These are phyloP conservation scores for Pulveroboletus sp. DNA, from an alignment of 768 basidiomycete genomes.

Conservation along the genomic window DNA sequence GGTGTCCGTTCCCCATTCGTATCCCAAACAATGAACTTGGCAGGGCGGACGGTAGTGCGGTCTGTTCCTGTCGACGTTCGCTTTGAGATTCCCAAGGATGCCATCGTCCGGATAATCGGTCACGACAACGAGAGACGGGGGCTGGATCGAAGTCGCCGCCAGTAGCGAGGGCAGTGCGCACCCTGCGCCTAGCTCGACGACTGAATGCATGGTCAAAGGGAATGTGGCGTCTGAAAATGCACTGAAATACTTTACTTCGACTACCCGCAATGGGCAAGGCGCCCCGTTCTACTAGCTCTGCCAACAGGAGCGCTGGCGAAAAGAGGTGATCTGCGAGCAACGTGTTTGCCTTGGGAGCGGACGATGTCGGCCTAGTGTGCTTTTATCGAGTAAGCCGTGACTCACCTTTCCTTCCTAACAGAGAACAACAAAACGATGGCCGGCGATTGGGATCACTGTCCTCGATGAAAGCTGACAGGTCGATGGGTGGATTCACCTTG, in stretches of 20 bases:
- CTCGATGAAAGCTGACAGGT: constrained; percentile 1
- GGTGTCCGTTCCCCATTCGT: constrained; percentile 62
- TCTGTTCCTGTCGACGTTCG: constrained; percentile 52
- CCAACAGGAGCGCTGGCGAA: constrained; percentile 62
- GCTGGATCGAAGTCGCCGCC: constrained; percentile 39
- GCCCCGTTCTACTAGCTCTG: constrained; percentile 59
- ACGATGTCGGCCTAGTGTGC: background rate
- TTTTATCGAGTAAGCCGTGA: constrained; percentile 11
- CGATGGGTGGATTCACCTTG: constrained; percentile 40
- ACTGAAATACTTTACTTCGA: constrained; percentile 35
- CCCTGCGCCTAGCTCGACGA: constrained; percentile 71
- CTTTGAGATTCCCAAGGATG: constrained; percentile 53
- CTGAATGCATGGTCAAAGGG: constrained; percentile 30
- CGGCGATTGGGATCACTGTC: background rate
- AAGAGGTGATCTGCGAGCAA: constrained; percentile 72
- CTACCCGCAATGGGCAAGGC: constrained; percentile 40
- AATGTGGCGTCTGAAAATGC: background rate
- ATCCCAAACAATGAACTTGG: constrained; percentile 43
- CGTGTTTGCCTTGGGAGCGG: constrained; percentile 52
- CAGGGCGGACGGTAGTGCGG: constrained; percentile 36
- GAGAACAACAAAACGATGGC: background rate
- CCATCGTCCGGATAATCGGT: constrained; percentile 68
- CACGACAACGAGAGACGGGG: constrained; percentile 52
- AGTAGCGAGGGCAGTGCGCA: constrained; percentile 65
- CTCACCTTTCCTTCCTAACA: constrained; percentile 58